Evolutionary conservation across 257 asterid genomes (phyloP).

Genomic region (Forsythia viridissima): DNA sequence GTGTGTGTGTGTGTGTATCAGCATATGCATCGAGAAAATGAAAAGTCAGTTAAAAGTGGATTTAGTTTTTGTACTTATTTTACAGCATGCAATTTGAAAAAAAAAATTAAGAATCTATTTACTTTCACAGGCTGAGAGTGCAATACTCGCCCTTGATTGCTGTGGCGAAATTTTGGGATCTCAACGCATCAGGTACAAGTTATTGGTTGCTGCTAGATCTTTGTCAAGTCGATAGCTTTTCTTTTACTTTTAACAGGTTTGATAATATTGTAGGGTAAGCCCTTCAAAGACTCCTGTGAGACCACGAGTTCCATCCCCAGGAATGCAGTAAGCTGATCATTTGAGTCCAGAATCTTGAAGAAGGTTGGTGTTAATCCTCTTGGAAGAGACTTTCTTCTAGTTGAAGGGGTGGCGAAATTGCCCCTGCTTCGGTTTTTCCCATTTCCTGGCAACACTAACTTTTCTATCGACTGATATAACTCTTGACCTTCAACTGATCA

Average conservation of each 20-base stretch:
- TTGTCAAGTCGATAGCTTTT: not conserved
- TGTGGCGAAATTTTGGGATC: slow-evolving; percentile 61
- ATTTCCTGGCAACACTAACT: slow-evolving; percentile 27
- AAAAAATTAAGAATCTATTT: not conserved
- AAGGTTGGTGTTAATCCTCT: slow-evolving; percentile 18
- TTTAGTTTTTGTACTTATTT: not conserved
- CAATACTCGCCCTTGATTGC: slow-evolving; percentile 55
- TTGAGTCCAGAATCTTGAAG: slow-evolving; percentile 6
- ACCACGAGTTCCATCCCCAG: slow-evolving; percentile 44
- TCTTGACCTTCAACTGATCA: not conserved
- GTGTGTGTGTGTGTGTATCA: too few relatives aligned
- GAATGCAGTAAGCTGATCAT: slow-evolving; percentile 23
- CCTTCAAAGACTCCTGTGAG: slow-evolving; percentile 72
- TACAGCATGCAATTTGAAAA: not conserved
- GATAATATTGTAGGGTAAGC: slow-evolving; percentile 45
- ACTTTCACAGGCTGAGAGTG: slow-evolving; percentile 56
- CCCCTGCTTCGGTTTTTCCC: slow-evolving; percentile 2
- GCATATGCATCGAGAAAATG: not conserved
- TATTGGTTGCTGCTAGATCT: not conserved
- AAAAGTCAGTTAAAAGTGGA: not conserved
- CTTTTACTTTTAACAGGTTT: not conserved
- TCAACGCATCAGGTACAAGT: slow-evolving; percentile 50
- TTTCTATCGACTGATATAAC: slow-evolving; percentile 17
- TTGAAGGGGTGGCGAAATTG: slow-evolving; percentile 16
- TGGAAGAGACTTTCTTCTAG: slow-evolving; percentile 23